Base-by-base conservation (phyloP, 2,329 filamentous ascomycete species). In the Elsinoe perseae region DNA sequence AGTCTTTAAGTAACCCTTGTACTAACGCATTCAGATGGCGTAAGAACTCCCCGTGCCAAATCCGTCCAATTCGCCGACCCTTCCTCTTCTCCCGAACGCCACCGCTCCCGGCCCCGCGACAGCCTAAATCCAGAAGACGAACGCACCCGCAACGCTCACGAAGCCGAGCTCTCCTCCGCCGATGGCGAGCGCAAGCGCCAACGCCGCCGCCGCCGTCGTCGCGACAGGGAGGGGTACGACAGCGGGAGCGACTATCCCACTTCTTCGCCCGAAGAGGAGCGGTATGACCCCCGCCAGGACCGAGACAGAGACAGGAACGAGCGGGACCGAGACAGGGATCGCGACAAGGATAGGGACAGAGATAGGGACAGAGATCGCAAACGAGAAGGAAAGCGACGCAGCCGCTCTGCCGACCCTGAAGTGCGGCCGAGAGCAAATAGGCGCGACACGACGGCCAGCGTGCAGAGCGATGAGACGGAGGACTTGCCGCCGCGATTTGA, bases 401-500 rank as follows among this genome's bases (percentile, higher is more conserved):
- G n/a, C 14, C 48, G 30, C 16, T 32, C 25, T 20, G 48, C 30
- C 6, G 44, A 50, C 10, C 12, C 25, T 2, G 48, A 52, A 21
- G 30, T 32, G 2, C 25, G 48, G 12, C 48, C 48, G 3, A 34
- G 48, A 12, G 21, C 16, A 9, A 38, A 5, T 2, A 14, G 48
- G 10, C 20, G 30, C 6, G 54, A 44, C 30, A 59, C 59, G 10
- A 32, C 57, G 42, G 59, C 48, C 36, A 58, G 56, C n/a, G 46
- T 55, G 3, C 34, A 42, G 18, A 60, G 58, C 20, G 66, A 69
- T 23, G 61, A 63, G 16, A 70, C 67, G 16, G 63, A 70, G 32
- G 69, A 70, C 16, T 58, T 71, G 8, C 69, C 69, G 10, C 59
- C 65, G n/a, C 60, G 69, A 0, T 71, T 71, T 50, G 69, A 70